Base-by-base conservation (phyloP, 495 filamentous ascomycete genomes). In the Hypoxylon rickii region DNA sequence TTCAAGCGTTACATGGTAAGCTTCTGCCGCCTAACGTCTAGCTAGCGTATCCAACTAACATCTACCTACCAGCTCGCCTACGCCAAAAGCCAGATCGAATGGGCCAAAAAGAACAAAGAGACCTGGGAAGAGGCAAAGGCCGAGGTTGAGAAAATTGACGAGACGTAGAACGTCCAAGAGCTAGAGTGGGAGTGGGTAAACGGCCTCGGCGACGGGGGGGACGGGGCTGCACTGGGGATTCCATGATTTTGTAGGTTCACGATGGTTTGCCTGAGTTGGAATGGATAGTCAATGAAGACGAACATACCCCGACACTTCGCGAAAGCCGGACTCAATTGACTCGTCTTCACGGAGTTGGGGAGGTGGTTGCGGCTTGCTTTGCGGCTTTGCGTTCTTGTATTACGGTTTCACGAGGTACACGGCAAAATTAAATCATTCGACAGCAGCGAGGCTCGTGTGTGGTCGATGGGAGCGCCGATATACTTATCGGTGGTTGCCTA, bases 101-200 rank as follows among this genome's bases (percentile, higher is more conserved):
- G 94, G 94, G 95, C 94, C n/a, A 91, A 86, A 70, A 94, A 94
- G 76, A 97, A 92, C 64, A 85, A 94, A 62, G 92, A 96, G 65
- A 90, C 90, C 2, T 98, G 94, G 94, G 90, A 92, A 63, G 92
- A 97, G 69, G 94, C 94, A 2, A 90, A 84, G 63, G 86, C 85
- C n/a, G 94, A 97, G 66, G 88, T 96, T 43, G 84, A 87, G 49
- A 96, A 96, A 78, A 97, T 97, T 62, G 78, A 81, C 33, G 78
- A 83, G 61, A 70, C 67, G 26, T 75, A 67, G 53, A 39, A 22
- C 32, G 52, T 39, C 44, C 26, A 31, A 20, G 39, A 8, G 37
- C 17, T 37, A 37, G 12, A 17, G 6, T 39, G 16, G 43, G 16
- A 6, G n/a, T 11, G 36, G 21, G 15, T 13, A 13, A n/a, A 19